Evolutionary conservation across 2,329 filamentous ascomycete species (phyloP), one percentile per base, ranked within the genome.

Genomic region (Trichoderma sp.): DNA sequence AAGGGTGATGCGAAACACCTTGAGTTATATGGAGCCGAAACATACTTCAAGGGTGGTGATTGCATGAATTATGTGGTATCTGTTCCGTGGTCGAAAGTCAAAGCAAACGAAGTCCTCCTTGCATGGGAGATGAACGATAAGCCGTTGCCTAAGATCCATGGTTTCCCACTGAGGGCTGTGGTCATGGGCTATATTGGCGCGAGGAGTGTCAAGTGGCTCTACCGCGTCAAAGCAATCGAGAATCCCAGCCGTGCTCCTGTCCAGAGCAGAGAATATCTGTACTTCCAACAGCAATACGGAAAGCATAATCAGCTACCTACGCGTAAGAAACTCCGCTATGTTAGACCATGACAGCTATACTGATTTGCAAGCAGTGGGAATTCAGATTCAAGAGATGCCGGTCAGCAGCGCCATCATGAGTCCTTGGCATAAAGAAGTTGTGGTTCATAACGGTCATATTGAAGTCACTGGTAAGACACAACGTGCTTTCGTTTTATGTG

Each of bases 91-190:
- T 85, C 86, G 7, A 93, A 93, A 79, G 90, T 92, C 61, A 90
- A 89, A 74, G 81, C 84, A 9, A 87, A 91, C 73, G 89, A 93
- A 76, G 91, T 93, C 0, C 82, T 93, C 64, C 83, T 93, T 0
- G 88, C 88, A 0, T 93, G 90, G 89, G 88, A 92, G 76, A 93
- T 93, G 91, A 93, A 93, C 74, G 90, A 87, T 6, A 82, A 91
- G 73, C 84, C 84, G 0, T 81, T 93, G 0, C 91, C 90, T 0
- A 84, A 83, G 12, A 91, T 92, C 72, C 91, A 93, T 72, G 91
- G 91, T 0, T 90, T 84, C 28, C 91, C 91, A 0, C 80, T 93
- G 0, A 85, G 91, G 6, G 83, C 85, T 0, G 84, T 92, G 0
- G 90, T 92, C 0, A 83, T 90, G 74, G 89, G 89, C 0, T 92